Evolutionary conservation across 306 rosid genomes (phyloP), one percentile per base, ranked within the genome.

Genomic region (Delonix regia): DNA sequence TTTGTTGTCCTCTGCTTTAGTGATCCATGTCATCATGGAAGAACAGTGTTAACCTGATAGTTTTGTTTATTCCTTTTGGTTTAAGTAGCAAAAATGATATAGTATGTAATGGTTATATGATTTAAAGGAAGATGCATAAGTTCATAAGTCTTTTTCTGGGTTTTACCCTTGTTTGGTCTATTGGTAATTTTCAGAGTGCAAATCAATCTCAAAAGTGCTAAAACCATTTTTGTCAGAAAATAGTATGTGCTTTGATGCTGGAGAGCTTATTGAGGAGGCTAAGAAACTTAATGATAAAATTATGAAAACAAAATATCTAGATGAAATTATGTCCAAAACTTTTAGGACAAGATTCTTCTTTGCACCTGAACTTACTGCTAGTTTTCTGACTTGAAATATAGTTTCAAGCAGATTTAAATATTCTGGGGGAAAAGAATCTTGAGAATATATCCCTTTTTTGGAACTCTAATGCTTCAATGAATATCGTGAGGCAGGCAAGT

Each of bases 181-280:
- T 21, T 55, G 38, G 25, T 36, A 56, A 69, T 61, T 4, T 61
- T 69, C 44, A 61, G 73, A 59, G 39, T 41, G 62, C 78, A 60
- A 76, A 61, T 60, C 18, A 69, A 59, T 70, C 62, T 75, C 60
- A 62, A 60, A n/a, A 42, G 39, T 60, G 62, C 62, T 34, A 15
- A 57, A 53, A 28, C 44, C 60, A 21, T 21, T 55, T 65, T 55
- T 68, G 36, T 69, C 49, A 63, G 74, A 34, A 9, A 21, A n/a
- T 51, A 18, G 15, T 34, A 4, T 30, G 22, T 48, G 22, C 61
- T 6, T 48, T 30, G 28, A 13, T 28, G 70, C 59, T 63, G 33
- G 39, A 44, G 48, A 61, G 21, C 64, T 49, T 28, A 41, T 47
- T 76, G 55, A 60, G 53, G 85, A 44, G 64, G 28, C 44, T 19